phyloP scores from a whole-genome alignment of 2,329 filamentous ascomycete species.

The Pezicula neosporulosa region DNA sequence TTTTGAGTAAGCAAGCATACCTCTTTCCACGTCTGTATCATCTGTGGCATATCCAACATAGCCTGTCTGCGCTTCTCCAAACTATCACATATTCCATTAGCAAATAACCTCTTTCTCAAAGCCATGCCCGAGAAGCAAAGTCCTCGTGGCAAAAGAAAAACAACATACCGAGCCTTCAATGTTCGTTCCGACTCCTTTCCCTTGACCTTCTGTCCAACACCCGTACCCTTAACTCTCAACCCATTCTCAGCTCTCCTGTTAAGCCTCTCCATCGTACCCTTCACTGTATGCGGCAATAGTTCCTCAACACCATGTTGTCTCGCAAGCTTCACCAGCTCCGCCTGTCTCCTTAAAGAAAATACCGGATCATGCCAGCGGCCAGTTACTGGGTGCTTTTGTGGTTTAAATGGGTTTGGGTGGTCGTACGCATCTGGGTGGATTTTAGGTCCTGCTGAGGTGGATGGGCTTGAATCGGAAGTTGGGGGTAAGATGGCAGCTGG shows the following conservation, averaged over 20 bases:
- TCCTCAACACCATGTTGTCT: slow-evolving; percentile 75
- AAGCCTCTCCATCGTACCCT: slow-evolving; percentile 70
- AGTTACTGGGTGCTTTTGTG: slow-evolving; percentile 73
- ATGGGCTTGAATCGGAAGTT: slow-evolving; percentile 32
- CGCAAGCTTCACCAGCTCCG: slow-evolving; percentile 85
- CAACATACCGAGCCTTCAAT: slow-evolving; percentile 66
- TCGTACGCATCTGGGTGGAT: slow-evolving; percentile 24
- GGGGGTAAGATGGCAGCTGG: slow-evolving; percentile 57
- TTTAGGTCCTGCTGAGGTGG: slow-evolving; percentile 12
- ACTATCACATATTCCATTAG: slow-evolving; percentile 41
- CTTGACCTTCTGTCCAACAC: slow-evolving; percentile 90
- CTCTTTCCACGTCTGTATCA: slow-evolving; percentile 92
- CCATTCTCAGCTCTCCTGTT: slow-evolving; percentile 74
- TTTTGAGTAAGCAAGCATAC: slow-evolving; percentile 44
- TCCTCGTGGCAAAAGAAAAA: not conserved
- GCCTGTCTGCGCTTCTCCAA: slow-evolving; percentile 87
- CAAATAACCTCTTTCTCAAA: slow-evolving; percentile 20
- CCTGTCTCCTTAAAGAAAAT: slow-evolving; percentile 82
- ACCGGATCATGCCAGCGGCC: slow-evolving; percentile 81
- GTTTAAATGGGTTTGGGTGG: slow-evolving; percentile 72
- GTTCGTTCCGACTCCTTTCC: slow-evolving; percentile 90
- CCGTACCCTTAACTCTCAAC: slow-evolving; percentile 84
- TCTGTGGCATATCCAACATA: slow-evolving; percentile 90
- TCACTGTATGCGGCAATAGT: slow-evolving; percentile 71
- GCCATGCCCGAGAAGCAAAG: not conserved